Base-by-base conservation (phyloP, 768 basidiomycete species). In the Cubamyces sp. region DNA sequence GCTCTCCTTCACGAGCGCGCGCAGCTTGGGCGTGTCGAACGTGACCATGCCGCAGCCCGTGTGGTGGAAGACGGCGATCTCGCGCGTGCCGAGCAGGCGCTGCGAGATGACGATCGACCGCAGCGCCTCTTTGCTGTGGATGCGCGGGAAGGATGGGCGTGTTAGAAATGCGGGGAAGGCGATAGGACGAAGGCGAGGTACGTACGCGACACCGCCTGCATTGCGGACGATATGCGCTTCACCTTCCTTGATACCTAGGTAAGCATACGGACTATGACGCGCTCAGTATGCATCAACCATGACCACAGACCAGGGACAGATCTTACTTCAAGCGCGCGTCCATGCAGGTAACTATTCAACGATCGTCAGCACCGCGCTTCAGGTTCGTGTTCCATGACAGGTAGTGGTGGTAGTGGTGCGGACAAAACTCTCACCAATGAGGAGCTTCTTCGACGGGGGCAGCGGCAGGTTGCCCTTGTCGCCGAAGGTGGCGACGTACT, bases 161-260 rank as follows among this genome's bases (percentile, higher is more conserved):
- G 55, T 41, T 21, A 23, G 46, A 25, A 18, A 12, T 6, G 12
- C 5, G 15, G 21, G 39, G 47, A 1, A 3, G 15, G 12, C 1
- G 9, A 15, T 23, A 1, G 28, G 55, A 45, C 18, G 42, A 15
- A 1, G 42, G 15, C 9, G 34, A 21, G 43, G 7, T 1, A 79
- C 84, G 30, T 73, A 87, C 87, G 82, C 86, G 62, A 75, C 70
- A 23, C 87, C 86, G 28, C 88, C 88, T n/a, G 86, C 88, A 71
- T 90, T 91, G 21, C 89, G 81, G 63, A 90, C 88, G 53, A 90
- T 77, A 73, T 89, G 87, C 3, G 87, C 86, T 51, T 88, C 87
- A 47, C 89, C 89, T 37, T 87, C 79, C 18, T 84, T 74, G 54
- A 88, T 77, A 16, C 86, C 87, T 19, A 89, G 79, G 49, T 85